phyloP scores from a whole-genome alignment of 495 filamentous ascomycete genomes.

The Penicillium paxilli region DNA sequence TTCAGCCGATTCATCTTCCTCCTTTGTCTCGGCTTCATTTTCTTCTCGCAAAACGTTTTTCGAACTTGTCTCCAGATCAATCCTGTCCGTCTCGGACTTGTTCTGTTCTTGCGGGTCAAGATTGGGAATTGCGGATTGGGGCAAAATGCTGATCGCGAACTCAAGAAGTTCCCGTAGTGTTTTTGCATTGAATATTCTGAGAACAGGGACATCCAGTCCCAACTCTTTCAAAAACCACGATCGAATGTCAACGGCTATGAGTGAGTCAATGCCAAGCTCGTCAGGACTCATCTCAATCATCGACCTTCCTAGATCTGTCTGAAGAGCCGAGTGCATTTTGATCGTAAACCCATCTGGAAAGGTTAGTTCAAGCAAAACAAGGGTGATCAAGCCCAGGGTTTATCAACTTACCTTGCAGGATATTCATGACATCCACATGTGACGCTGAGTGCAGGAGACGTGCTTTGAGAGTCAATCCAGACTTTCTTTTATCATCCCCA shows the following conservation, averaged over 20 bases:
- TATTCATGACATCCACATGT: constrained; percentile 9
- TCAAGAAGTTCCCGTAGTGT: not conserved
- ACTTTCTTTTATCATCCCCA: constrained; percentile 16
- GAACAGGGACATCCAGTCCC: constrained; percentile 45
- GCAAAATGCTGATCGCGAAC: not conserved
- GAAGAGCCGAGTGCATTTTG: constrained; percentile 13
- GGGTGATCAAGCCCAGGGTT: not conserved
- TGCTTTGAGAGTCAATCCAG: constrained; percentile 21
- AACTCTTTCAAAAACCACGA: constrained; percentile 40
- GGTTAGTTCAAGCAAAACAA: not conserved
- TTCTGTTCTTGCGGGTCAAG: too few relatives aligned
- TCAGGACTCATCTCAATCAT: constrained; percentile 31
- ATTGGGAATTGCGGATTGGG: not conserved
- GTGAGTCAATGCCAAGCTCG: constrained; percentile 22
- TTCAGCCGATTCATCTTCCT: not conserved
- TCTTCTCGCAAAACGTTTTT: too few relatives aligned
- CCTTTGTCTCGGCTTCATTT: too few relatives aligned
- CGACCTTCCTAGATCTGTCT: constrained; percentile 7
- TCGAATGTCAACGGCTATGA: constrained; percentile 35
- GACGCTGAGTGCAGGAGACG: constrained; percentile 20
- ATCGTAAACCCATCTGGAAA: constrained; percentile 5
- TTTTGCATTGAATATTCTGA: constrained; percentile 28
- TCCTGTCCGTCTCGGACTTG: too few relatives aligned
- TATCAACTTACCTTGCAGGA: constrained; percentile 8
- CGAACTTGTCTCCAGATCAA: too few relatives aligned